phyloP scores from a whole-genome alignment of 2,329 filamentous ascomycete genomes.

The Amauroascus niger region DNA sequence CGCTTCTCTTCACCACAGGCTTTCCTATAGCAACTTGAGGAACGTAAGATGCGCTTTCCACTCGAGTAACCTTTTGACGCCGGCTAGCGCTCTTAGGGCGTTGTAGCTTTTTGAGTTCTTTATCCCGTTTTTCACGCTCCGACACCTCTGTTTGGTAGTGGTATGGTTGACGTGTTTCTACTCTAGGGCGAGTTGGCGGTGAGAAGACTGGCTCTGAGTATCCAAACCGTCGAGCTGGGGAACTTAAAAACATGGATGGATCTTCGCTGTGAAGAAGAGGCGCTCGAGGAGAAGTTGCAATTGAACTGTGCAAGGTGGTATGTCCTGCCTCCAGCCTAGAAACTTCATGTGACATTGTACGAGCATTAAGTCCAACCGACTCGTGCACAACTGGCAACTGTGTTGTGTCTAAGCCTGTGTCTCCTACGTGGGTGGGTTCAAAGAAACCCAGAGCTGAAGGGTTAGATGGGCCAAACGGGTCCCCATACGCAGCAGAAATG shows the following conservation, averaged over 20 bases:
- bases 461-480: slow-evolving; percentile 21
- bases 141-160: slow-evolving; percentile 43
- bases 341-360: neutral
- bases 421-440: slow-evolving; percentile 17
- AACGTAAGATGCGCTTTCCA: slow-evolving; percentile 25
- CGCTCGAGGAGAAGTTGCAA: slow-evolving; percentile 37
- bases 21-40: slow-evolving; percentile 21
- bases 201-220: slow-evolving; percentile 24
- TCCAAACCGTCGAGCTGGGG: slow-evolving; percentile 41
- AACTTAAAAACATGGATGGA: slow-evolving; percentile 40
- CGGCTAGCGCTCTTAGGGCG: slow-evolving; percentile 27
- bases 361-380: slow-evolving; percentile 21
- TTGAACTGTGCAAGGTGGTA: slow-evolving; percentile 3
- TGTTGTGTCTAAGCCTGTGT: slow-evolving; percentile 9
- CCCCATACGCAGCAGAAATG: slow-evolving; percentile 17
- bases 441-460: slow-evolving; percentile 18
- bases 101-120: slow-evolving; percentile 27
- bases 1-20: slow-evolving; percentile 33
- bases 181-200: slow-evolving; percentile 16
- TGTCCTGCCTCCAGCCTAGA: neutral
- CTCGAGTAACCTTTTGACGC: slow-evolving; percentile 21
- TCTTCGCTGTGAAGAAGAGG: slow-evolving; percentile 31
- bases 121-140: slow-evolving; percentile 30
- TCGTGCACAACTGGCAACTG: slow-evolving; percentile 31
- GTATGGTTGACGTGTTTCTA: slow-evolving; percentile 36